phyloP scores from a whole-genome alignment of 352 stramenopile species.

The Phytophthora tubulina region DNA sequence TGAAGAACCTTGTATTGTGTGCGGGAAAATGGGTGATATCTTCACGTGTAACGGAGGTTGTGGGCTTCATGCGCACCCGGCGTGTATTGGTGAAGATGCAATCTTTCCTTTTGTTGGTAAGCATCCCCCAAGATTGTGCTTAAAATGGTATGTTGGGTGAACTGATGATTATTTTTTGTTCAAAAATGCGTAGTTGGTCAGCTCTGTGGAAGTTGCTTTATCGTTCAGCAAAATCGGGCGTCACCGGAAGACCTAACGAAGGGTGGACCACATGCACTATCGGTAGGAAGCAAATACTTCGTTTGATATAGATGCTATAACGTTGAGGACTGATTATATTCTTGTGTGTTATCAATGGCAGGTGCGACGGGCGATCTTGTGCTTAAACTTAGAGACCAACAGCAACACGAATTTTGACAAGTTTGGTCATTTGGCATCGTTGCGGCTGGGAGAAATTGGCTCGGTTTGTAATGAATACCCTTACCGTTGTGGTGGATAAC shows the following conservation, averaged over 20 bases:
- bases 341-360: slow-evolving; percentile 23
- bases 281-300: slow-evolving; percentile 41
- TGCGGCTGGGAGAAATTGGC: slow-evolving; percentile 77
- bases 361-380: slow-evolving; percentile 76
- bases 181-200: slow-evolving; percentile 50
- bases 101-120: slow-evolving; percentile 66
- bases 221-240: slow-evolving; percentile 74
- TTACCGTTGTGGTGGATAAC: not conserved
- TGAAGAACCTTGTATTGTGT: slow-evolving; percentile 59
- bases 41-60: slow-evolving; percentile 72
- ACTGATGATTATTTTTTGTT: slow-evolving; percentile 1
- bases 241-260: slow-evolving; percentile 79
- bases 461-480: slow-evolving; percentile 38
- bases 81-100: slow-evolving; percentile 70
- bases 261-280: slow-evolving; percentile 61
- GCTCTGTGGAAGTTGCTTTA: slow-evolving; percentile 77
- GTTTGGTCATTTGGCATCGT: slow-evolving; percentile 78
- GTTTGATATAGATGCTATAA: not conserved
- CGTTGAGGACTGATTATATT: slow-evolving; percentile 6
- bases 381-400: slow-evolving; percentile 77
- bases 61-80: slow-evolving; percentile 59
- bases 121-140: slow-evolving; percentile 11
- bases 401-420: slow-evolving; percentile 74
- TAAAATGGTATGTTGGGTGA: slow-evolving; percentile 3
- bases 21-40: slow-evolving; percentile 57